Conservation (phyloP, 2,329 filamentous ascomycete species). For the Neospermospora avenae region DNA sequence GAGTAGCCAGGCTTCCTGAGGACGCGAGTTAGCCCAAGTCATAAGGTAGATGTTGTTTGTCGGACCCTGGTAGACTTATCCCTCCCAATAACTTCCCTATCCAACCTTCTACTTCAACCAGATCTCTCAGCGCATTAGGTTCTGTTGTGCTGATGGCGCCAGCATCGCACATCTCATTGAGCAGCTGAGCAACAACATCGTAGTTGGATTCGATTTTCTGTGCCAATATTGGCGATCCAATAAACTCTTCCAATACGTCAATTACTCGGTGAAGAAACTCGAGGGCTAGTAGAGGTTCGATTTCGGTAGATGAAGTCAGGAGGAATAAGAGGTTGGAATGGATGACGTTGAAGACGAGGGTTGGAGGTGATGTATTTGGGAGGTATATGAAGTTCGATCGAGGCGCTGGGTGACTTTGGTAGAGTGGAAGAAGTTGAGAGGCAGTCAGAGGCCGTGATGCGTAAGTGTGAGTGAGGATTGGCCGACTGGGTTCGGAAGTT, state of each 20-base stretch:
- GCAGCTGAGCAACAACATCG: conserved; percentile 87
- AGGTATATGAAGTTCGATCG: conserved; percentile 86
- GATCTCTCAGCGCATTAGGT: conserved; percentile 84
- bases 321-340: conserved; percentile 87
- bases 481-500: conserved; percentile 52
- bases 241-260: conserved; percentile 90
- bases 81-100: conserved; percentile 85
- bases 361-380: conserved; percentile 76
- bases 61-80: conserved; percentile 75
- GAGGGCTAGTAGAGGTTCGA: conserved; percentile 83
- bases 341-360: conserved; percentile 81
- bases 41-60: conserved; percentile 15
- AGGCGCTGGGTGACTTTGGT: conserved; percentile 76
- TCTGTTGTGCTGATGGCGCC: conserved; percentile 89
- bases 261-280: conserved; percentile 93
- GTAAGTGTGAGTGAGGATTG: conserved; percentile 87
- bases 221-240: conserved; percentile 81
- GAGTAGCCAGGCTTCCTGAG: conserved; percentile 33
- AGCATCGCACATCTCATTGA: conserved; percentile 95
- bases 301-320: conserved; percentile 78
- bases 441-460: conserved; percentile 76
- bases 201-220: conserved; percentile 86
- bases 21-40: background rate
- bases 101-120: conserved; percentile 88
- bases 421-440: conserved; percentile 75